Base-by-base conservation (phyloP, 2,329 filamentous ascomycete genomes). In the Lasiodiplodia theobromae region DNA sequence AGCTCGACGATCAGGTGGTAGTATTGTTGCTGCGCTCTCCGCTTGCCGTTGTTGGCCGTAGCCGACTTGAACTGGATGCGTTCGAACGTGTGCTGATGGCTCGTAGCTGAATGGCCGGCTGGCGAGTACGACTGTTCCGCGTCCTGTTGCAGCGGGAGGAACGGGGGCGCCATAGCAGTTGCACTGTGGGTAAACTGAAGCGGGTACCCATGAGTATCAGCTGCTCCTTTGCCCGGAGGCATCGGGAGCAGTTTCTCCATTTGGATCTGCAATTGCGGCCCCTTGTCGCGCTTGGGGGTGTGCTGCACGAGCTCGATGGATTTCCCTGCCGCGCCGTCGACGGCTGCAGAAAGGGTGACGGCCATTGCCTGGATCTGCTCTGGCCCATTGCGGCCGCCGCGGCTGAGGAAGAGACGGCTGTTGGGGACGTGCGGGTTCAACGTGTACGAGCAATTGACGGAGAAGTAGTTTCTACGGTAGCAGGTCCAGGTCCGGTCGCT, bases 1-100 rank as follows among this genome's bases (percentile, higher is more conserved):
- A 81, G 74, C 77, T 97, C 93, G 4, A 97, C 90, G 56, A 96
- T 88, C n/a, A 97, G 85, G 74, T 96, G 92, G 75, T 96, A 97
- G 78, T 94, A 97, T 74, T 97, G 94, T 76, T 97, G 94, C 21
- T 94, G 93, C 1, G 94, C 94, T 68, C 94, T 86, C 72, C 94
- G 87, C 79, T 97, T 97, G 57, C 94, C 94, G 73, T 97, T 97
- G 82, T 97, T 97, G 28, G 93, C 93, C 0, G 94, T 97, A 1
- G 94, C 94, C 72, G 93, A 92, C 78, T 97, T 96, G 86, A 97
- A 97, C 74, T 97, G 94, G 64, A 97, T 96, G 12, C 94, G 89
- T 77, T 97, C 94, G 76, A 96, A 97, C 0, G 85, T 87, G 68
- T 90, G 86, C n/a, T 84, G 83, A 8, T 79, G 81, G 14, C 73